Evolutionary conservation across 805 yeast genomes (phyloP).

Genomic region (Metahyphopichia silvanorum): DNA sequence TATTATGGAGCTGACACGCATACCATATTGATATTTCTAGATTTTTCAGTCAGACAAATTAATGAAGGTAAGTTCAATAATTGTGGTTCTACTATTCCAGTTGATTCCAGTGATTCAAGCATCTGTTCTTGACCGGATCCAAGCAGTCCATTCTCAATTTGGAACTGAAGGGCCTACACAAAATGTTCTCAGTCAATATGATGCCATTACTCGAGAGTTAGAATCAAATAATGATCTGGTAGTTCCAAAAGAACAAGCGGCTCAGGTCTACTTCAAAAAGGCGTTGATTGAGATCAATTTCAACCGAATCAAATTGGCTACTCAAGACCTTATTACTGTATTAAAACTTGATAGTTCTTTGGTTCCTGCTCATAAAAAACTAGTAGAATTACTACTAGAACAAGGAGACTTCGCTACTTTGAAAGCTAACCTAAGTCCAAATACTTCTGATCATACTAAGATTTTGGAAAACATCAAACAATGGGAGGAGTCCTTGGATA

Average conservation of each 20-base stretch:
- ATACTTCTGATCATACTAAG: slow-evolving; percentile 8
- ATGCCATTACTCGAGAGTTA: slow-evolving; percentile 13
- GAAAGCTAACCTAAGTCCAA: slow-evolving; percentile 6
- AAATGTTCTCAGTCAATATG: slow-evolving; percentile 22
- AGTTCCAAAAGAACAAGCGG: slow-evolving; percentile 16
- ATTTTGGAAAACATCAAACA: slow-evolving; percentile 10
- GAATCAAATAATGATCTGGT: slow-evolving; percentile 5
- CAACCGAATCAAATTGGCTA: slow-evolving; percentile 52
- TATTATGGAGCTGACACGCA: too few relatives aligned
- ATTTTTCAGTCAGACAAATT: too few relatives aligned
- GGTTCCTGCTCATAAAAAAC: slow-evolving; percentile 47
- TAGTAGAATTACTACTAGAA: slow-evolving; percentile 47
- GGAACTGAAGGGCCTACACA: slow-evolving; percentile 28
- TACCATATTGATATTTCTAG: too few relatives aligned
- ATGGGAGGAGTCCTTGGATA: slow-evolving; percentile 13
- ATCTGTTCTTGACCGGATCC: slow-evolving; percentile 6
- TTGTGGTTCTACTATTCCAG: neutral
- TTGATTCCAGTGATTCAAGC: neutral
- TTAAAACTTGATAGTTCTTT: slow-evolving; percentile 38
- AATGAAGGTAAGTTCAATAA: too few relatives aligned
- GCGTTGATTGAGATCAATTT: slow-evolving; percentile 60
- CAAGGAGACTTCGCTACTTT: slow-evolving; percentile 47
- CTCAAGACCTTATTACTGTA: slow-evolving; percentile 49
- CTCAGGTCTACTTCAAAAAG: slow-evolving; percentile 53
- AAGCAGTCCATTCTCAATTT: slow-evolving; percentile 15